Percentiles rank a stretch among this genome's conserved stretches.
Conservation (phyloP, 345 rosid species). For the Alliaria petiolata region DNA sequence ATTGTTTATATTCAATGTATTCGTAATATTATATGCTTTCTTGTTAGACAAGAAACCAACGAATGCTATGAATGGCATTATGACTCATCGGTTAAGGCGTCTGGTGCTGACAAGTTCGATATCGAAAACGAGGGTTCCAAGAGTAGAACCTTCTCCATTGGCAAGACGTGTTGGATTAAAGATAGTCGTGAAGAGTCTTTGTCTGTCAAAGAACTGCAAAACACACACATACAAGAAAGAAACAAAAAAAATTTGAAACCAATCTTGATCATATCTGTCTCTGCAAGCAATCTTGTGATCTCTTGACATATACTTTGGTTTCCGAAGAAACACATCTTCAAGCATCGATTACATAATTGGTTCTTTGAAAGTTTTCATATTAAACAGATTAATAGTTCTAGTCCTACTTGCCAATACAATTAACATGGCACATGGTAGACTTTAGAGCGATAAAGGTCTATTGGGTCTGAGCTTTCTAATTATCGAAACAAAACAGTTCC, state of each 20-base stretch:
- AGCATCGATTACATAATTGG: not conserved
- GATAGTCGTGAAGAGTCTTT: conserved; percentile 74
- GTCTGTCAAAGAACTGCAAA: conserved; percentile 66
- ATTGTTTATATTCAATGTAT: not conserved
- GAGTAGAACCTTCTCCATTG: conserved; percentile 76
- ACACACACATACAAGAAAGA: not conserved
- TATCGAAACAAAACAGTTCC: too few relatives aligned
- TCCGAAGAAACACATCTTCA: not conserved
- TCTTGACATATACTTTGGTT: not conserved
- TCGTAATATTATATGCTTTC: not conserved
- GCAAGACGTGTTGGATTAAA: conserved; percentile 84
- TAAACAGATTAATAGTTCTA: not conserved
- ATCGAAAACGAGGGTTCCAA: conserved; percentile 71
- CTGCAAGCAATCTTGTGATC: not conserved
- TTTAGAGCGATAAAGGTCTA: not conserved
- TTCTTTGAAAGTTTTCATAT: not conserved
- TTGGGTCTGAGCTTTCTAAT: too few relatives aligned
- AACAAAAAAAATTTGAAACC: not conserved
- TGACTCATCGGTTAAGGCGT: conserved; percentile 26
- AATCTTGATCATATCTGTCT: not conserved
- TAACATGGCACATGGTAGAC: not conserved
- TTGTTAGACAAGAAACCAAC: not conserved
- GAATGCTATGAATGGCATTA: not conserved
- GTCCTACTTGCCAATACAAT: not conserved
- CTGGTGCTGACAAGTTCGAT: conserved; percentile 62